phyloP scores from a whole-genome alignment of 2,329 filamentous ascomycete species.

The Monosporascus sp. region DNA sequence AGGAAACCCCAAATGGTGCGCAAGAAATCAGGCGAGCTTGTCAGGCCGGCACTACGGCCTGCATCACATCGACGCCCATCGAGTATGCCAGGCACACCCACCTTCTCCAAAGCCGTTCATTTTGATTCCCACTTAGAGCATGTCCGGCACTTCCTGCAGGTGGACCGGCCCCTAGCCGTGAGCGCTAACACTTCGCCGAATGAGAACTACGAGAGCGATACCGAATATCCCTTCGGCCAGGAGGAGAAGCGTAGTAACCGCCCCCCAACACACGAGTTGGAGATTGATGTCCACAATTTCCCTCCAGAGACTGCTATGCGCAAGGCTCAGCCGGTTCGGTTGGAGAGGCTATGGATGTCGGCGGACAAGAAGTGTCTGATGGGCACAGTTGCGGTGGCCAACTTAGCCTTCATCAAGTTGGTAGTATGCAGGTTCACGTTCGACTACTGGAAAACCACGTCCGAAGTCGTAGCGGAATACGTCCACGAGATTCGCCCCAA shows the following conservation, averaged over 20 bases:
- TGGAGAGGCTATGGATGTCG: conserved; percentile 85
- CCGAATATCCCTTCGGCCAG: conserved; percentile 77
- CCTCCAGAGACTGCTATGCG: conserved; percentile 62
- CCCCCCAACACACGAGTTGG: conserved; percentile 69
- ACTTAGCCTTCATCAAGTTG: conserved; percentile 82
- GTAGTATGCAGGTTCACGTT: conserved; percentile 93
- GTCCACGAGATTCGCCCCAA: conserved; percentile 70
- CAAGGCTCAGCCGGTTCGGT: conserved; percentile 62
- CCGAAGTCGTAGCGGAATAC: conserved; percentile 87
- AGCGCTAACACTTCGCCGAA: conserved; percentile 90
- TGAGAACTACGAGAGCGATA: conserved; percentile 81
- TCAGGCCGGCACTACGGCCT: conserved; percentile 82
- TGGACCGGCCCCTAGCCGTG: conserved; percentile 91
- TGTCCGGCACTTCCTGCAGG: conserved; percentile 89
- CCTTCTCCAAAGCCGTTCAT: conserved; percentile 95
- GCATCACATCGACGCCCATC: conserved; percentile 78
- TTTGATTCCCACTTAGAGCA: conserved; percentile 97
- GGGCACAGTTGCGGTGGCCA: conserved; percentile 78
- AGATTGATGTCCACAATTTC: conserved; percentile 81
- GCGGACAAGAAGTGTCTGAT: conserved; percentile 81
- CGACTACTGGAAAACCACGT: conserved; percentile 98
- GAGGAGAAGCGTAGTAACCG: conserved; percentile 39
- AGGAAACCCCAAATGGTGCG: conserved; percentile 87
- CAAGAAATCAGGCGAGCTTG: conserved; percentile 97
- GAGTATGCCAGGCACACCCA: conserved; percentile 96